These are phyloP conservation scores for Grosmannia huntii DNA, from an alignment of 2,329 filamentous ascomycete genomes.

Conservation along the genomic window DNA sequence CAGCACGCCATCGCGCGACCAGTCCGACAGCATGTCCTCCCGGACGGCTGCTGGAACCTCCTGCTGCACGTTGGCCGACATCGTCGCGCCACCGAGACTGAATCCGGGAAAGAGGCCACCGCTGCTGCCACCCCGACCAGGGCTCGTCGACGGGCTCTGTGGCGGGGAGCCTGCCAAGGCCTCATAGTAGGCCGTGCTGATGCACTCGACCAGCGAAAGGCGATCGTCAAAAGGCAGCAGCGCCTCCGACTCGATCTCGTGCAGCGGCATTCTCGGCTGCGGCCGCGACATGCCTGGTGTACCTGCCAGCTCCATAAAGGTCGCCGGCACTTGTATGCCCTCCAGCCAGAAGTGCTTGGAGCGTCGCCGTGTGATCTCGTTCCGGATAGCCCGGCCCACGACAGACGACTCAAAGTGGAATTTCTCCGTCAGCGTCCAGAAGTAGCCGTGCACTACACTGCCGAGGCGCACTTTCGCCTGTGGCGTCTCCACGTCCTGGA, in stretches of 20 bases:
- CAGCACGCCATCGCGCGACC: constrained; percentile 65
- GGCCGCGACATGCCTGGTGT: constrained; percentile 33
- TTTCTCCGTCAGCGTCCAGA: constrained; percentile 65
- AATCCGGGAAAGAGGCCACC: not conserved
- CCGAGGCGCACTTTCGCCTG: constrained; percentile 66
- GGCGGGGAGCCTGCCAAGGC: constrained; percentile 43
- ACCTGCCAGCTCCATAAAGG: constrained; percentile 48
- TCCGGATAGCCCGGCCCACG: constrained; percentile 57
- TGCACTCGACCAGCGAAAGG: constrained; percentile 56
- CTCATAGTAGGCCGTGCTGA: constrained; percentile 58
- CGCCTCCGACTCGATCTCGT: constrained; percentile 47
- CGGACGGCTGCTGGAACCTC: constrained; percentile 54
- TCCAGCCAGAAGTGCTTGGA: constrained; percentile 69
- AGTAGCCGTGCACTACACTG: constrained; percentile 78
- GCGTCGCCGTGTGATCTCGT: constrained; percentile 63
- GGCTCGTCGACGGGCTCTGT: constrained; percentile 56
- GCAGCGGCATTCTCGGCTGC: constrained; percentile 33
- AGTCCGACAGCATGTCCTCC: constrained; percentile 66
- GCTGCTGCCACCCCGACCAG: constrained; percentile 35
- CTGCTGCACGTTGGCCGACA: constrained; percentile 19
- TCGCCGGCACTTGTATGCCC: constrained; percentile 57
- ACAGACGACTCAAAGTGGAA: constrained; percentile 63
- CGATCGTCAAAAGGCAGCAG: constrained; percentile 67
- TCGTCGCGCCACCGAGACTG: not conserved
- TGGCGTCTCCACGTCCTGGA: constrained; percentile 51